Percentiles rank a stretch among this genome's conserved stretches.
phyloP scores from a whole-genome alignment of 768 basidiomycete species.

The Guyanaporus albipodus region DNA sequence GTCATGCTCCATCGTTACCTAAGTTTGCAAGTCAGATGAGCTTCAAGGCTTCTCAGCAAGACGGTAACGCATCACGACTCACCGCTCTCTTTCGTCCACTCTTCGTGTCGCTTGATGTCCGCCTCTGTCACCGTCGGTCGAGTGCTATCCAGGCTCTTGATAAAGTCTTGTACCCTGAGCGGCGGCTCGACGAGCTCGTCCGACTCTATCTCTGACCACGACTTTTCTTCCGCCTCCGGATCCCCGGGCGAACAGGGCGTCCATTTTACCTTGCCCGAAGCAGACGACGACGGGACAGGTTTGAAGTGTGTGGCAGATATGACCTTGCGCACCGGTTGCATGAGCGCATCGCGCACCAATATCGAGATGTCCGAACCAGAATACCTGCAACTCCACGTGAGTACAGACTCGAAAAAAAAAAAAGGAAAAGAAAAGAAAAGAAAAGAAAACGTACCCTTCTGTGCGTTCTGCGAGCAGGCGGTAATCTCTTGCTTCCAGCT shows the following conservation, averaged over 20 bases:
- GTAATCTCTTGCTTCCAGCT: slow-evolving; percentile 75
- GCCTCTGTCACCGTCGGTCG: slow-evolving; percentile 85
- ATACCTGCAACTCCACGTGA: too few relatives aligned
- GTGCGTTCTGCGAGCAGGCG: slow-evolving; percentile 78
- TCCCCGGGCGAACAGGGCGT: slow-evolving; percentile 98
- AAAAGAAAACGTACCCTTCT: slow-evolving; percentile 71
- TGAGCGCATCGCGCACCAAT: slow-evolving; percentile 92
- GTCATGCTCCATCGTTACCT: slow-evolving; percentile 35
- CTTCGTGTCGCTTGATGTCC: slow-evolving; percentile 80
- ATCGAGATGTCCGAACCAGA: slow-evolving; percentile 95
- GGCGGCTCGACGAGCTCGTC: slow-evolving; percentile 91
- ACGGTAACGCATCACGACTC: slow-evolving; percentile 22
- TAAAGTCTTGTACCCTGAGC: slow-evolving; percentile 72
- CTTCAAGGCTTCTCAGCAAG: neutral
- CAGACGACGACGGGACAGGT: slow-evolving; percentile 33
- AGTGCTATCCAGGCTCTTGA: slow-evolving; percentile 72
- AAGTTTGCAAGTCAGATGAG: neutral
- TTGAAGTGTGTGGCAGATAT: slow-evolving; percentile 96
- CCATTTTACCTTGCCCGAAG: slow-evolving; percentile 51
- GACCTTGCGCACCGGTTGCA: slow-evolving; percentile 98
- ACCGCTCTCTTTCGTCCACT: slow-evolving; percentile 86
- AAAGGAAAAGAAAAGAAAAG: too few relatives aligned
- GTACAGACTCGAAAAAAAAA: neutral
- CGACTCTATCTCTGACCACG: slow-evolving; percentile 83
- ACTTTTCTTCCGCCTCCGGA: slow-evolving; percentile 75